Percentiles rank a stretch among this genome's conserved stretches.
phyloP scores from a whole-genome alignment of 305 asterid genomes.

The Andrographis paniculata region DNA sequence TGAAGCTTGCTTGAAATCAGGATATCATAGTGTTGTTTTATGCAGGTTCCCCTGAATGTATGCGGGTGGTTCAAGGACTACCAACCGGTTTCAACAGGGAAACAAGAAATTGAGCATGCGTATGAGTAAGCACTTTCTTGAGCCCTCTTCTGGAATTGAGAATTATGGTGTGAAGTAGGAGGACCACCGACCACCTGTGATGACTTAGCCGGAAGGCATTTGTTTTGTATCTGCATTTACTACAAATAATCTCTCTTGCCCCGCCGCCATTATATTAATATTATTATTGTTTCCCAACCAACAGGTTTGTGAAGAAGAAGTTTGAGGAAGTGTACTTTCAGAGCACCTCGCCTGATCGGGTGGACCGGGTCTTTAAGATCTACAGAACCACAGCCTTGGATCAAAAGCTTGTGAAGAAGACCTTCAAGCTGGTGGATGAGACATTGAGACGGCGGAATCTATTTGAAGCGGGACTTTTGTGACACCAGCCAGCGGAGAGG shows the following conservation, averaged over 20 bases:
- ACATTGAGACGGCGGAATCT: slow-evolving; percentile 92
- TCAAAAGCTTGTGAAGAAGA: slow-evolving; percentile 97
- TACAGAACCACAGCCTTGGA: slow-evolving; percentile 95
- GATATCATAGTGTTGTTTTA: slow-evolving; percentile 15
- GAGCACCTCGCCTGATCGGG: slow-evolving; percentile 80
- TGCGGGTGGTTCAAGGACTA: slow-evolving; percentile 97
- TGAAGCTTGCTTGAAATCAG: slow-evolving; percentile 15
- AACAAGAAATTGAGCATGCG: slow-evolving; percentile 96
- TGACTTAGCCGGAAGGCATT: no score
- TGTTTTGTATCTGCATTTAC: no score
- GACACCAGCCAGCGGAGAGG: slow-evolving; percentile 13
- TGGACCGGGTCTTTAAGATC: slow-evolving; percentile 92
- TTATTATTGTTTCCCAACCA: neutral
- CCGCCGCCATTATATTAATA: no score
- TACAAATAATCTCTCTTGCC: no score
- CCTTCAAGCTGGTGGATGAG: slow-evolving; percentile 96
- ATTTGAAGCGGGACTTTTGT: slow-evolving; percentile 90
- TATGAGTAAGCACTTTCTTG: slow-evolving; percentile 69
- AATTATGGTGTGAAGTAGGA: no score
- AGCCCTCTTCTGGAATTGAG: slow-evolving; percentile 4
- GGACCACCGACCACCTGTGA: no score
- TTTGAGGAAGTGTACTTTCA: slow-evolving; percentile 94
- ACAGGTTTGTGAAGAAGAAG: slow-evolving; percentile 94
- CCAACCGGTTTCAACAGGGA: slow-evolving; percentile 91
- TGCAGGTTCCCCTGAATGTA: slow-evolving; percentile 79